A percentile compares a stretch with the other conserved stretches of the same genome.
These are phyloP conservation scores for Diaporthe ampelina DNA, from an alignment of 2,329 filamentous ascomycete genomes.

Conservation along the genomic window DNA sequence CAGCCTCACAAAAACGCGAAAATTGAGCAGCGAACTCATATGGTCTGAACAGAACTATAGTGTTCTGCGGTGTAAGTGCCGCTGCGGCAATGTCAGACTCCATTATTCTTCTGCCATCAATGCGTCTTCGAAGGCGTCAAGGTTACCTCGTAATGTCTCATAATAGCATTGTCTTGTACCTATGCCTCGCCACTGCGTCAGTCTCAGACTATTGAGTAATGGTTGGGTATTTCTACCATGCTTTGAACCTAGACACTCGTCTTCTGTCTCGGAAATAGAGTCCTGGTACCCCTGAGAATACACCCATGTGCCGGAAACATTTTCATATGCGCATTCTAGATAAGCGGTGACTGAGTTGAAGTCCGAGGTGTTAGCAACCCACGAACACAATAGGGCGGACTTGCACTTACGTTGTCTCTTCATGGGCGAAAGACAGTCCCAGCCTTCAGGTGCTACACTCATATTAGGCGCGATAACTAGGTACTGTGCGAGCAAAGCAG, in stretches of 20 bases:
- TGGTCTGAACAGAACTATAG: background rate
- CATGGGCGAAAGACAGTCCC: background rate
- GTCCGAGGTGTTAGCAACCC: background rate
- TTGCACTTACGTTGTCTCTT: background rate
- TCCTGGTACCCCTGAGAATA: background rate
- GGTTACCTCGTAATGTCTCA: background rate
- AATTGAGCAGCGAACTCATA: constrained; percentile 8
- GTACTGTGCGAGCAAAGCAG: accelerated
- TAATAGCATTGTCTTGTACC: background rate
- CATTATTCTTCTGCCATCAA: no score
- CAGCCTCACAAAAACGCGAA: background rate
- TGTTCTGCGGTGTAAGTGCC: background rate
- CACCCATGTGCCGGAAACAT: background rate
- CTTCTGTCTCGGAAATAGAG: no score
- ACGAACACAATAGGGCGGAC: accelerated
- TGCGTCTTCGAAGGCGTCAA: no score
- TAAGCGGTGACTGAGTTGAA: background rate
- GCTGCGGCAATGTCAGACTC: background rate
- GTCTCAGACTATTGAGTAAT: background rate
- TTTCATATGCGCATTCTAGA: background rate
- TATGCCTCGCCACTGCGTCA: background rate
- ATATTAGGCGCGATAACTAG: background rate
- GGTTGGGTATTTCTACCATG: background rate
- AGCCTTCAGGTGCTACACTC: background rate
- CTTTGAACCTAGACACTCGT: background rate